A percentile compares a stretch with the other conserved stretches of the same genome.
These are phyloP conservation scores for Chlamydomonas eustigma DNA, from an alignment of 139 green algal genomes.

Conservation along the genomic window DNA sequence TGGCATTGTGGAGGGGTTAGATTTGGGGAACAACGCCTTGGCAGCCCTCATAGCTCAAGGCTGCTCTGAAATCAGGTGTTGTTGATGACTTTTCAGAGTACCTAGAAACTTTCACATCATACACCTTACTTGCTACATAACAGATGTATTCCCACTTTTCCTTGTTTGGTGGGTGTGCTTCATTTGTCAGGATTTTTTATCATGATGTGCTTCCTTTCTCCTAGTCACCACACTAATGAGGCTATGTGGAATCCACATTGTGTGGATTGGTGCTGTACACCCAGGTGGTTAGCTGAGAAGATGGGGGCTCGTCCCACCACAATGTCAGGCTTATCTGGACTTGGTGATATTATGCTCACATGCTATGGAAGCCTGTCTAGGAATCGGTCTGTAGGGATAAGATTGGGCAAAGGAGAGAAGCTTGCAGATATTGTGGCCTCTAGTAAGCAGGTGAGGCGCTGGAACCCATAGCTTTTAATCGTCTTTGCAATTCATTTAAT, in stretches of 20 bases:
- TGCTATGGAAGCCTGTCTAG: slow-evolving; percentile 94
- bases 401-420: slow-evolving; percentile 82
- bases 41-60: slow-evolving; percentile 81
- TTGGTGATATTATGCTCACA: slow-evolving; percentile 99
- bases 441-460: slow-evolving; percentile 37
- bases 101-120: no score
- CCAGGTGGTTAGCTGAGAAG: slow-evolving; percentile 87
- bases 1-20: slow-evolving; percentile 94
- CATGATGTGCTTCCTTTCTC: no score
- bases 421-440: slow-evolving; percentile 86
- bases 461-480: no score
- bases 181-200: no score
- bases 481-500: no score
- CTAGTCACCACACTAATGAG: no score
- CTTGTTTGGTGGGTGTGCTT: no score
- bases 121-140: no score
- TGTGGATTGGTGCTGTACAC: no score
- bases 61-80: slow-evolving; percentile 53
- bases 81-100: no score
- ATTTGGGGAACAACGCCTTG: slow-evolving; percentile 94
- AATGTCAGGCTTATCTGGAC: slow-evolving; percentile 82
- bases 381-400: slow-evolving; percentile 85
- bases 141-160: no score
- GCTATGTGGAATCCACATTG: no score
- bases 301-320: slow-evolving; percentile 91